phyloP scores from a whole-genome alignment of 2,329 filamentous ascomycete species.

The Cladosporium sp. region DNA sequence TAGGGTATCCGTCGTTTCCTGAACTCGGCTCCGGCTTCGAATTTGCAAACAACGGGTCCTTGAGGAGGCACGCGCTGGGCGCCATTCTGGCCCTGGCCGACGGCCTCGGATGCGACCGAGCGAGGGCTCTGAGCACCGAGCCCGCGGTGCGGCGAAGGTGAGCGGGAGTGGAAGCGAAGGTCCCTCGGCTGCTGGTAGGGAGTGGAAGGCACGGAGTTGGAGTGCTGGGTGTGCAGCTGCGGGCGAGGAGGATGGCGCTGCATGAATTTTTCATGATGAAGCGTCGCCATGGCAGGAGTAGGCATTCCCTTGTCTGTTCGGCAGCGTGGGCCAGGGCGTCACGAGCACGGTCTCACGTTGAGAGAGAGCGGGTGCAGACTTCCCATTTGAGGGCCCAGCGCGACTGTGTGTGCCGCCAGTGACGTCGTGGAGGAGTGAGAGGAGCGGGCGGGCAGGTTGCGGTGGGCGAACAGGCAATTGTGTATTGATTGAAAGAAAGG shows the following conservation, averaged over 20 bases:
- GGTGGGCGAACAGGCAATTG: slow-evolving; percentile 9
- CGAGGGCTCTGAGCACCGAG: slow-evolving; percentile 80
- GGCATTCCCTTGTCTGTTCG: slow-evolving; percentile 13
- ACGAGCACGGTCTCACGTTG: slow-evolving; percentile 34
- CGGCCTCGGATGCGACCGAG: slow-evolving; percentile 87
- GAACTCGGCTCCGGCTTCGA: slow-evolving; percentile 81
- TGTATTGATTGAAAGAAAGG: neutral
- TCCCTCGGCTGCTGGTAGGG: slow-evolving; percentile 86
- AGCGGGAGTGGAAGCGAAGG: slow-evolving; percentile 75
- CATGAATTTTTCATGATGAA: slow-evolving; percentile 28
- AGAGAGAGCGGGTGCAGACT: slow-evolving; percentile 26
- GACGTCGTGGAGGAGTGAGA: slow-evolving; percentile 18
- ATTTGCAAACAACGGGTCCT: slow-evolving; percentile 68
- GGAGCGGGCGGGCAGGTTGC: neutral
- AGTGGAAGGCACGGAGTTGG: slow-evolving; percentile 89
- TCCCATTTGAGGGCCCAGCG: slow-evolving; percentile 31
- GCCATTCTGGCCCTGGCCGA: slow-evolving; percentile 64
- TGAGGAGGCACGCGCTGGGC: slow-evolving; percentile 50
- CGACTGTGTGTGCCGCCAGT: slow-evolving; percentile 23
- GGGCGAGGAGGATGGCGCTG: slow-evolving; percentile 31
- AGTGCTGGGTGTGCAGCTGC: slow-evolving; percentile 59
- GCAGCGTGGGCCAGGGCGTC: slow-evolving; percentile 28
- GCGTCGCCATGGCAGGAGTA: slow-evolving; percentile 20
- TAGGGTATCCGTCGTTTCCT: slow-evolving; percentile 89
- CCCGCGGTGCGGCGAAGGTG: slow-evolving; percentile 75